Percentiles rank a stretch among this genome's conserved stretches.
Evolutionary conservation across 257 asterid species (phyloP).

Genomic region (Scutellaria barbata): DNA sequence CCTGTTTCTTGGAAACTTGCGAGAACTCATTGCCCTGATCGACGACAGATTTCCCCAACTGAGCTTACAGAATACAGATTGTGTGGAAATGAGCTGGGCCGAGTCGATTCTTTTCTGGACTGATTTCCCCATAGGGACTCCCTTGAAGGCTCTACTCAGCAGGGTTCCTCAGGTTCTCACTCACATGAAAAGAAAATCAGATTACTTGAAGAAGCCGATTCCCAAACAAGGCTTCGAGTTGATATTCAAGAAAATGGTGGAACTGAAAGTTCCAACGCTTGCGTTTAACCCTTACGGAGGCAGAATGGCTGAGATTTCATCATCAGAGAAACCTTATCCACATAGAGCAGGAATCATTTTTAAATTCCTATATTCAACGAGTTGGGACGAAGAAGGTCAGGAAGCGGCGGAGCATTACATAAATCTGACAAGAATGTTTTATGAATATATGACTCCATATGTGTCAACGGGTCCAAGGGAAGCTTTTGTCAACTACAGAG

Average conservation of each 20-base stretch:
- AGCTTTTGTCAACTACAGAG: slow-evolving; percentile 52
- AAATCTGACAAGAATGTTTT: slow-evolving; percentile 35
- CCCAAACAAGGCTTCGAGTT: slow-evolving; percentile 48
- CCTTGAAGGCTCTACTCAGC: slow-evolving; percentile 43
- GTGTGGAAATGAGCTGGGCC: slow-evolving; percentile 60
- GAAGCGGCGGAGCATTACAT: slow-evolving; percentile 39
- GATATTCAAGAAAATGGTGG: slow-evolving; percentile 58
- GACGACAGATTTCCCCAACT: slow-evolving; percentile 47
- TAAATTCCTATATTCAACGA: slow-evolving; percentile 49
- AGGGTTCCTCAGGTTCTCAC: slow-evolving; percentile 40
- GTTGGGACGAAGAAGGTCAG: slow-evolving; percentile 47
- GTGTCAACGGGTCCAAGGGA: slow-evolving; percentile 49
- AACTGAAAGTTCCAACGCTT: slow-evolving; percentile 39
- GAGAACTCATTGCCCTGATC: slow-evolving; percentile 39
- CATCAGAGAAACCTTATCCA: slow-evolving; percentile 50
- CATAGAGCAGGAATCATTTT: slow-evolving; percentile 51
- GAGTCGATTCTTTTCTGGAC: slow-evolving; percentile 61
- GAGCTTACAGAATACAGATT: slow-evolving; percentile 43
- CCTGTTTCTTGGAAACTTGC: slow-evolving; percentile 53
- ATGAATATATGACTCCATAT: slow-evolving; percentile 47
- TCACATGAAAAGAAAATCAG: slow-evolving; percentile 61
- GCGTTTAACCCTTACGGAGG: slow-evolving; percentile 56
- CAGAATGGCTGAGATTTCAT: slow-evolving; percentile 46
- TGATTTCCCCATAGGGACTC: slow-evolving; percentile 44
- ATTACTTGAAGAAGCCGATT: slow-evolving; percentile 53